These are phyloP conservation scores for Stropharia rugosoannulata DNA, from an alignment of 768 basidiomycete genomes.

Conservation along the genomic window DNA sequence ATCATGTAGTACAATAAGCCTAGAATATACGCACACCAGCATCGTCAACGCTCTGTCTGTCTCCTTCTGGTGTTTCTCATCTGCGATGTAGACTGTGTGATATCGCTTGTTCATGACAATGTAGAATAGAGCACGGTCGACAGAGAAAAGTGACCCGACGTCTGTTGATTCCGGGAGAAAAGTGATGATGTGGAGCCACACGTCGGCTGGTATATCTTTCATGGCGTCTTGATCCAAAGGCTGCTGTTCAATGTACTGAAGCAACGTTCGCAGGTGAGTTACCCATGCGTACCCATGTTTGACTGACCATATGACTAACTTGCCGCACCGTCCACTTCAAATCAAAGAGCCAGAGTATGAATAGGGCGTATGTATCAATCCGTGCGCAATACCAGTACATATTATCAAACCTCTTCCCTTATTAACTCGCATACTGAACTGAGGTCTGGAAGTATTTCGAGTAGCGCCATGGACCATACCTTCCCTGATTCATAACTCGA, in stretches of 20 bases:
- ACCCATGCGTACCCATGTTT: too few relatives aligned
- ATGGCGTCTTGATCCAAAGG: background rate
- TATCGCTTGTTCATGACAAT: too few relatives aligned
- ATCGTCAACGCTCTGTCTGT: too few relatives aligned
- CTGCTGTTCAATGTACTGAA: background rate
- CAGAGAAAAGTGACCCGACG: background rate
- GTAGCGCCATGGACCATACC: background rate
- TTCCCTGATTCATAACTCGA: background rate
- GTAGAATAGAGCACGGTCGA: too few relatives aligned
- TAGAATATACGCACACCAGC: too few relatives aligned
- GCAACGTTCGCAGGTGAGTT: background rate
- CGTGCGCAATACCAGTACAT: background rate
- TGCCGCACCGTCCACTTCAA: too few relatives aligned
- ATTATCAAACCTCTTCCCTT: background rate
- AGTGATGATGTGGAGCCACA: constrained; percentile 10
- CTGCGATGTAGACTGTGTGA: too few relatives aligned
- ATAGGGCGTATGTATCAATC: background rate
- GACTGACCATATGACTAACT: background rate
- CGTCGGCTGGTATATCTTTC: constrained; percentile 11
- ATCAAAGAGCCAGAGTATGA: background rate
- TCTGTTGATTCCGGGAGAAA: constrained; percentile 4
- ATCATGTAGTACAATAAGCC: too few relatives aligned
- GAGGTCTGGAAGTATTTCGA: constrained; percentile 1
- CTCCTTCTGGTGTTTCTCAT: too few relatives aligned
- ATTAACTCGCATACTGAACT: background rate